phyloP scores from a whole-genome alignment of 192 early-diverging fungal species.

The Oehlia diaphana region DNA sequence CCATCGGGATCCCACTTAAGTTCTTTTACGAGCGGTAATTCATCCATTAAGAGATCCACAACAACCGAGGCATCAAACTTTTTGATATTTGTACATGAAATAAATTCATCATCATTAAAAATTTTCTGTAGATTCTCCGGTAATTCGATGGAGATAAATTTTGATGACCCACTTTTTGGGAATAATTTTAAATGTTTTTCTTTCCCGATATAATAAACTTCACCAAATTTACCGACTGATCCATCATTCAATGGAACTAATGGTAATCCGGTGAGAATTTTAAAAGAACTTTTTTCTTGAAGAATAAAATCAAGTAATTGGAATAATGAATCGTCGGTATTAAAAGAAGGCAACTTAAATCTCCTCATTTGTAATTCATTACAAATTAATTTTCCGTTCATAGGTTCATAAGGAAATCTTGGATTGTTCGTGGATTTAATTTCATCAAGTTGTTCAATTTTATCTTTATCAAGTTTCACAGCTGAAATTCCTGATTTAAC shows the following conservation, averaged over 20 bases:
- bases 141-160: not conserved
- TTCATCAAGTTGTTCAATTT: not conserved
- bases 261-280: not conserved
- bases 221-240: not conserved
- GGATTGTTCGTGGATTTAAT: not conserved
- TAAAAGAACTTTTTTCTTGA: not conserved
- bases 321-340: not conserved
- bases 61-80: too few relatives aligned
- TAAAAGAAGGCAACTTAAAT: too few relatives aligned
- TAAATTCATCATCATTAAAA: too few relatives aligned
- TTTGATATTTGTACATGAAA: too few relatives aligned
- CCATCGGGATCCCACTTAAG: too few relatives aligned
- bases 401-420: not conserved
- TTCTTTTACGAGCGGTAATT: too few relatives aligned
- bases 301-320: not conserved
- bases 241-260: not conserved
- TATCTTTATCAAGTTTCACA: too few relatives aligned
- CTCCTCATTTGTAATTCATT: not conserved
- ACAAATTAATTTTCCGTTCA: not conserved
- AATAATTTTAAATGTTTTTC: not conserved
- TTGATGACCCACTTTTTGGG: not conserved
- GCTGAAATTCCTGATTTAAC: not conserved
- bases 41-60: too few relatives aligned
- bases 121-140: too few relatives aligned
- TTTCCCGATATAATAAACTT: not conserved